These are phyloP conservation scores for Neonectria ditissima DNA, from an alignment of 2,329 filamentous ascomycete species.

Conservation along the genomic window DNA sequence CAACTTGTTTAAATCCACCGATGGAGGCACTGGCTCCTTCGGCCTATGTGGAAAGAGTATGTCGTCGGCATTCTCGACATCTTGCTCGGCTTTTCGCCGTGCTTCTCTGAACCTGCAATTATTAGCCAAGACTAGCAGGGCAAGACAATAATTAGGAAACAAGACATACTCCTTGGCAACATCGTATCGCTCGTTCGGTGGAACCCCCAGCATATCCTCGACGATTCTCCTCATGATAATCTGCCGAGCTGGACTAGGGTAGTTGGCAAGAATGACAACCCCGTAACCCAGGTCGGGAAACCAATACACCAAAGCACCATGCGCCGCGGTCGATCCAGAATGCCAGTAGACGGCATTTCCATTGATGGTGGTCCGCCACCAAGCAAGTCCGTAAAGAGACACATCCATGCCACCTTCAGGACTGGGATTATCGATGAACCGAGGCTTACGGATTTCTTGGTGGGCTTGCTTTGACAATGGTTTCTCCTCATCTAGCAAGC, in stretches of 20 bases:
- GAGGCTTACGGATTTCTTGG: constrained; percentile 45
- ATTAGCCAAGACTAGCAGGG: neutral
- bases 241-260: neutral
- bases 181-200: neutral
- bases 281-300: constrained; percentile 48
- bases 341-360: constrained; percentile 47
- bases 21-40: neutral
- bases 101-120: neutral
- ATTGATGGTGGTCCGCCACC: constrained; percentile 40
- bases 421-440: constrained; percentile 45
- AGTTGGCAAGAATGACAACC: constrained; percentile 52
- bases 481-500: constrained; percentile 52
- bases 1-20: neutral
- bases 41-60: constrained; percentile 5
- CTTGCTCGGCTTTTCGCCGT: neutral
- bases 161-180: neutral
- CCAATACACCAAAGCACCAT: constrained; percentile 47
- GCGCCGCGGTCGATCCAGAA: constrained; percentile 44
- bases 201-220: constrained; percentile 4
- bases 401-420: constrained; percentile 30
- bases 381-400: constrained; percentile 47
- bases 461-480: constrained; percentile 43
- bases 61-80: neutral
- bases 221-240: constrained; percentile 2
- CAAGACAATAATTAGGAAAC: no score